A percentile compares a stretch with the other conserved stretches of the same genome.
phyloP scores from a whole-genome alignment of 805 yeast genomes.

The Ogataea methanolica region DNA sequence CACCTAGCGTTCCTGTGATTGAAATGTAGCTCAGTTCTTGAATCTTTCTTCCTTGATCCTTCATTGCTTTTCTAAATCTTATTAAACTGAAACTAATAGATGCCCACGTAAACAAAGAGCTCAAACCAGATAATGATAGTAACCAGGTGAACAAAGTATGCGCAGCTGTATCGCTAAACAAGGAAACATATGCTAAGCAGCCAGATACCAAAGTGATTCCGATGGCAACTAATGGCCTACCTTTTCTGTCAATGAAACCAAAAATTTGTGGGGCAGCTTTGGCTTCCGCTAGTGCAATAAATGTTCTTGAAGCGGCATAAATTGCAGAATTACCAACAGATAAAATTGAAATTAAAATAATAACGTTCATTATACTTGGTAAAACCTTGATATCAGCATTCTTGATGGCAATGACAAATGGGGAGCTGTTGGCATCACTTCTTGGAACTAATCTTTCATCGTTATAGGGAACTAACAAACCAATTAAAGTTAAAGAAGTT shows the following conservation, averaged over 20 bases:
- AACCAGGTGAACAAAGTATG: constrained; percentile 42
- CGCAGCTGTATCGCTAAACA: constrained; percentile 35
- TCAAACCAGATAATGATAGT: constrained; percentile 44
- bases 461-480: constrained; percentile 43
- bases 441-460: constrained; percentile 31
- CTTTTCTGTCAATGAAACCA: constrained; percentile 44
- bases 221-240: constrained; percentile 47
- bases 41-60: constrained; percentile 35
- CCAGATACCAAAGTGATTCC: constrained; percentile 37
- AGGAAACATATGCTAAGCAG: constrained; percentile 40
- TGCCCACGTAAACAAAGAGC: constrained; percentile 46
- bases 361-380: constrained; percentile 38
- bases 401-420: constrained; percentile 44
- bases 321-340: constrained; percentile 52
- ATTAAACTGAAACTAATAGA: constrained; percentile 40
- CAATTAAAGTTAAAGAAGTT: constrained; percentile 39
- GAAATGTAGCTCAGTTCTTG: constrained; percentile 39
- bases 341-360: constrained; percentile 36
- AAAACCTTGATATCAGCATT: constrained; percentile 33
- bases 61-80: constrained; percentile 43
- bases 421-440: constrained; percentile 35
- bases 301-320: constrained; percentile 52
- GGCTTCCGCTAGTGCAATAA: constrained; percentile 41
- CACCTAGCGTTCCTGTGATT: constrained; percentile 40
- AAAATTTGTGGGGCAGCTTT: constrained; percentile 40